Base-by-base conservation (phyloP, 2,329 filamentous ascomycete genomes). In the Xylaria sp. region DNA sequence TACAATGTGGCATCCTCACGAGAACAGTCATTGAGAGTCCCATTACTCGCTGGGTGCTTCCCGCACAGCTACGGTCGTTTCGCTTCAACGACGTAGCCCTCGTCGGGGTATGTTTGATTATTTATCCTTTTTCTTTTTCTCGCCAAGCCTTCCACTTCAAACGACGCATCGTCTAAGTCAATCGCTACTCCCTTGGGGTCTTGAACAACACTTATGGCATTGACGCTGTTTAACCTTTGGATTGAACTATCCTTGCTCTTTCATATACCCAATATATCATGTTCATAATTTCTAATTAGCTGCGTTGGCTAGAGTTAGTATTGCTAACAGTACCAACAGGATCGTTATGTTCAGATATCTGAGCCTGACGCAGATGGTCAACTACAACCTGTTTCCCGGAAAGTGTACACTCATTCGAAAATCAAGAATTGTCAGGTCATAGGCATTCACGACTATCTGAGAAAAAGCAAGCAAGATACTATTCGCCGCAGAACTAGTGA, bases 371-470 rank as follows among this genome's bases (percentile, higher is more conserved):
- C 82, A 46, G 86, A 91, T 72, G 88, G 89, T 1, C 88, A 90
- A 70, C 83, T 97, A 23, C 86, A 89, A 67, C 87, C 92, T 71
- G 81, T 97, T n/a, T 82, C 85, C n/a, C 85, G 86, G 63, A 96
- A 94, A 76, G 83, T 84, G 42, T 88, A 97, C 73, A 94, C 98
- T 74, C 88, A 88, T 57, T 85, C 87, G 33, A 85, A 88, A 45
- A 97, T 98, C 67, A 83, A 91, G 63, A 91, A 92, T 70, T 92
- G 92, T 4, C 86, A 86, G 61, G 87, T 94, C 14, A 85, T 98
- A 70, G 92, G 92, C 43, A 78, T 78, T 49, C 78, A 80, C 49
- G 80, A 77, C 50, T 75, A 77, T 52, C 73, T 63, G 73, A 77
- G 58, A 52, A 72, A 67, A 74, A 59, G 69, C 70, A 33, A 69